Base-by-base conservation (phyloP, 2,329 filamentous ascomycete genomes). In the Apiospora rasikravindrae region DNA sequence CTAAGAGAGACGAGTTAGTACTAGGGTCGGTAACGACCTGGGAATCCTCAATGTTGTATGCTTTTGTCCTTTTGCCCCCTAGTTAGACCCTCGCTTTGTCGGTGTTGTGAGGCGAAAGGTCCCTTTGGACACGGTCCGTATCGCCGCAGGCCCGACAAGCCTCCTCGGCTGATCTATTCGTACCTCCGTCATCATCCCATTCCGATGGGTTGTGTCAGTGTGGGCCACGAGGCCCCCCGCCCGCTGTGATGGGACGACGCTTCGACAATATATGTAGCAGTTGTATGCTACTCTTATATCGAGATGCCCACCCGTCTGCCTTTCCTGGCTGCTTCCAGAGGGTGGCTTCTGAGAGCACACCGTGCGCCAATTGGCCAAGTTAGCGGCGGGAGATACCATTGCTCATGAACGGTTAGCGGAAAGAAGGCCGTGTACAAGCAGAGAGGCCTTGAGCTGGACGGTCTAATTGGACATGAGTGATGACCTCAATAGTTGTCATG, bases 21-120 rank as follows among this genome's bases (percentile, higher is more conserved):
- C 53, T 64, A 64, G 53, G 53, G 53, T 64, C 53, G 53, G 53
- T 64, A 26, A 64, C 53, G 53, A 64, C 53, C 53, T 64, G 53
- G 53, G 53, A 64, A 64, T 64, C 53, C 24, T 64, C 53, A 26
- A 26, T 64, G 53, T 64, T 64, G 53, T 64, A 64, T 64, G 57
- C n/a, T n/a, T 49, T 49, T 64, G 4, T 64, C 0, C 10, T n/a
- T 49, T 8, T 49, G 22, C 7, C 22, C 10, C 8, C n/a, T n/a
- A n/a, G n/a, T 49, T 0, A n/a, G 22, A n/a, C 22, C 22, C n/a
- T 11, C 45, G 45, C 22, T 10, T 11, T n/a, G n/a, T n/a, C n/a
- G n/a, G n/a, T n/a, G n/a, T n/a, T n/a, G n/a, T n/a, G n/a, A n/a
- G n/a, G n/a, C n/a, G n/a, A n/a, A n/a, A n/a, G n/a, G n/a, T n/a